Percentiles rank a stretch among this genome's conserved stretches.
phyloP scores from a whole-genome alignment of 2,329 filamentous ascomycete species.

The Xylariaceae sp. region DNA sequence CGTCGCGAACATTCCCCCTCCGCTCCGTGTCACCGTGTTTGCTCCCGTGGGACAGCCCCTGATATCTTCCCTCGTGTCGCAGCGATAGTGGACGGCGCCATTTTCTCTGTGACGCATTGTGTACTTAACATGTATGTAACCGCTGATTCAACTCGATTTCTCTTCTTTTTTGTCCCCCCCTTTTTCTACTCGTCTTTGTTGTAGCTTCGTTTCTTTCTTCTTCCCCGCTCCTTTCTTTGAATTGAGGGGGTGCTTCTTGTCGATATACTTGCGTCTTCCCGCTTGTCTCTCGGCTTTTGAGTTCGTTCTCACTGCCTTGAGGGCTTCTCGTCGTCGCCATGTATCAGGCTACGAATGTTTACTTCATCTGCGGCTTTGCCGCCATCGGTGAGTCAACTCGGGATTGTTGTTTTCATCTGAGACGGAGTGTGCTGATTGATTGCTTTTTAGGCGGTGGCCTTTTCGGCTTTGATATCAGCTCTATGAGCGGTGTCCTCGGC shows the following conservation, averaged over 20 bases:
- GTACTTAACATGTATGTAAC: background rate
- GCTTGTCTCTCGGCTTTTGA: background rate
- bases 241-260: too few relatives aligned
- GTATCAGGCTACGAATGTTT: conserved; percentile 49
- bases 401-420: background rate
- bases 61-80: background rate
- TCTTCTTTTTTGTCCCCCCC: background rate
- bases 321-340: conserved; percentile 21
- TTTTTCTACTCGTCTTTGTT: too few relatives aligned
- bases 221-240: background rate
- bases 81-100: background rate
- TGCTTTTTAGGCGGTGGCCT: conserved; percentile 57
- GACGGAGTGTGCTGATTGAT: background rate
- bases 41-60: background rate
- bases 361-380: conserved; percentile 58
- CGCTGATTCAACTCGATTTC: background rate
- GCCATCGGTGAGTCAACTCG: conserved; percentile 49
- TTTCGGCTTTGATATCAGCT: conserved; percentile 76
- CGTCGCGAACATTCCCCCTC: too few relatives aligned
- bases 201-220: background rate
- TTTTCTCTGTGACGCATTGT: too few relatives aligned
- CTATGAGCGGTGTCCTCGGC: conserved; percentile 65
- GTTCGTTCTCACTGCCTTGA: background rate
- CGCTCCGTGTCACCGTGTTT: conserved; percentile 9
- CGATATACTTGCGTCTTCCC: background rate